Evolutionary conservation across 768 basidiomycete genomes (phyloP).

Genomic region (Leccinum subgranulosum): DNA sequence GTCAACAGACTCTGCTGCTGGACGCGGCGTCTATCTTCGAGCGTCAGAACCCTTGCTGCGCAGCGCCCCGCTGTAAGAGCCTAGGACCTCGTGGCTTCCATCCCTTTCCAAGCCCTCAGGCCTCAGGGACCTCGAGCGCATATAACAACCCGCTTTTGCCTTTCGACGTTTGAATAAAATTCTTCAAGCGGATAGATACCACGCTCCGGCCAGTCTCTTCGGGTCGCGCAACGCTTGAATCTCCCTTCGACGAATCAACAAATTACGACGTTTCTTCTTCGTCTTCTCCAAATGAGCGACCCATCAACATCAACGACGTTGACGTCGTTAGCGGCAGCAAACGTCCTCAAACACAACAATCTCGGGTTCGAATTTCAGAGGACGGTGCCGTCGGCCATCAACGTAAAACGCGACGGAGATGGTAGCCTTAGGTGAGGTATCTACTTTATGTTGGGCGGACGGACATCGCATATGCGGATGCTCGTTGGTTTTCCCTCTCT

Average conservation of each 20-base stretch:
- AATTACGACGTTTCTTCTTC: not conserved
- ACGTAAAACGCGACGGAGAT: not conserved
- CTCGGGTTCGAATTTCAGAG: not conserved
- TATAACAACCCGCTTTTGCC: not conserved
- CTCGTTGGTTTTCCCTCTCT: not conserved
- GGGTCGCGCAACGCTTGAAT: not conserved
- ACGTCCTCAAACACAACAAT: not conserved
- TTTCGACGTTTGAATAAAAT: not conserved
- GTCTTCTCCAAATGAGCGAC: not conserved
- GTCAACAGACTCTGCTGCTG: not conserved
- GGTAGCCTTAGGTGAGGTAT: not conserved
- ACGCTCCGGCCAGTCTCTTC: not conserved
- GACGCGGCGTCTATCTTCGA: not conserved
- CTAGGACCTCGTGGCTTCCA: conserved; percentile 8
- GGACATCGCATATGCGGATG: not conserved
- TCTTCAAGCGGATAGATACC: not conserved
- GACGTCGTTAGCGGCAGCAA: not conserved
- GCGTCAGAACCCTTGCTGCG: not conserved
- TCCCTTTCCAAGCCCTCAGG: not conserved
- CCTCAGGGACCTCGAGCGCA: not conserved
- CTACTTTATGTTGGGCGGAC: not conserved
- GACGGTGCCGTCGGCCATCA: not conserved
- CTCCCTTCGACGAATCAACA: not conserved
- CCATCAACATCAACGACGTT: not conserved
- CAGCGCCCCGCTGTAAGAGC: not conserved